These are phyloP conservation scores for Penicillium cinerascens DNA, from an alignment of 495 filamentous ascomycete species.

Conservation along the genomic window DNA sequence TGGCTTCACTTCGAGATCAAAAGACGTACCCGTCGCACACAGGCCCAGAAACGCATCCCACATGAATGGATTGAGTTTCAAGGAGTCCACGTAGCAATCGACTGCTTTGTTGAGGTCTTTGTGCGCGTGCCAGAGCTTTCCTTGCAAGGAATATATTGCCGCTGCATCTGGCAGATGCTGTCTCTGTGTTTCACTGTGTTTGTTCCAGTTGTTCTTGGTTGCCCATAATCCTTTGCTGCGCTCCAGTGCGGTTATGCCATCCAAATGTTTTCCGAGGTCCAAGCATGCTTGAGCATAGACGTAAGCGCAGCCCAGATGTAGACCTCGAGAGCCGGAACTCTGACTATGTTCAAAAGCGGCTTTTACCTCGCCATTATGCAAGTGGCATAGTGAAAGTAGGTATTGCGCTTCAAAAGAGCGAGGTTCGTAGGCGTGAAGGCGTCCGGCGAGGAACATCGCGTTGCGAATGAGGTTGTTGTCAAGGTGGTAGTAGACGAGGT, in stretches of 20 bases:
- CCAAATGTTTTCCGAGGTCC: slow-evolving; percentile 68
- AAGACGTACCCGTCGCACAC: slow-evolving; percentile 59
- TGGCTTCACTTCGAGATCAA: neutral
- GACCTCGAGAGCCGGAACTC: slow-evolving; percentile 56
- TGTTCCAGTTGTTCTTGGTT: slow-evolving; percentile 66
- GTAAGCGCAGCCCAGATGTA: slow-evolving; percentile 84
- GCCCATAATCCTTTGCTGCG: slow-evolving; percentile 67
- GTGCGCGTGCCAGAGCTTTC: slow-evolving; percentile 80
- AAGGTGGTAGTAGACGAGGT: slow-evolving; percentile 87
- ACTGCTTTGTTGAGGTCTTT: slow-evolving; percentile 78
- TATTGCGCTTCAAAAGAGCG: slow-evolving; percentile 75
- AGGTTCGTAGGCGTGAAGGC: slow-evolving; percentile 77
- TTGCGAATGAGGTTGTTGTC: slow-evolving; percentile 86
- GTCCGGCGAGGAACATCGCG: slow-evolving; percentile 86
- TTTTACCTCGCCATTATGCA: slow-evolving; percentile 74
- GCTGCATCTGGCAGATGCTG: slow-evolving; percentile 77
- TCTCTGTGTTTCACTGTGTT: slow-evolving; percentile 61
- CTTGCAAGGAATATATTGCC: slow-evolving; percentile 73
- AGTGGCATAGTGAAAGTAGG: slow-evolving; percentile 78
- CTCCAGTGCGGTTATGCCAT: slow-evolving; percentile 79
- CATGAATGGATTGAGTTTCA: slow-evolving; percentile 92
- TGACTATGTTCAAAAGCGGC: slow-evolving; percentile 71
- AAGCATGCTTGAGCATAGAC: slow-evolving; percentile 88
- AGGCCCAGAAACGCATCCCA: slow-evolving; percentile 95
- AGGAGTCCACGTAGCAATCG: slow-evolving; percentile 76